A percentile compares a stretch with the other conserved stretches of the same genome.
Conservation (phyloP, 2,329 filamentous ascomycete genomes). For the Fusarium sp. region DNA sequence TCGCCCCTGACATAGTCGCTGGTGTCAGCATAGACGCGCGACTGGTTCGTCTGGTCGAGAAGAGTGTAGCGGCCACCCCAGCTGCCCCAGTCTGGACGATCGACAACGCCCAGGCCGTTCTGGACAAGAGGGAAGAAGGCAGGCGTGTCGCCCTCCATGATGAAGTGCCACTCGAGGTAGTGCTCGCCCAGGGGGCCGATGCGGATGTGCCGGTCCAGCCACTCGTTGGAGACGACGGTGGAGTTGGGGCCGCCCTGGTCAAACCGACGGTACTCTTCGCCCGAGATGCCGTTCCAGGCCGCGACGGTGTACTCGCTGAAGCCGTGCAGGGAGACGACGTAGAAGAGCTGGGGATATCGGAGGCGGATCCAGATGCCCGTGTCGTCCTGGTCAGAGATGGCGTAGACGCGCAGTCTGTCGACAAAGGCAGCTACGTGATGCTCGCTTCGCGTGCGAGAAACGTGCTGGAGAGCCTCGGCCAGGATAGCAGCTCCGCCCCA, state of each 20-base stretch:
- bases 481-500: conserved; percentile 64
- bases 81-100: conserved; percentile 21
- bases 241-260: conserved; percentile 16
- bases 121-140: conserved; percentile 1
- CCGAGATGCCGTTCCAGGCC: conserved; percentile 62
- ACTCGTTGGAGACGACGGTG: conserved; percentile 2
- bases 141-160: conserved; percentile 25
- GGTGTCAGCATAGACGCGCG: conserved; percentile 5
- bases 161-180: conserved; percentile 8
- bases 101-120: conserved; percentile 7
- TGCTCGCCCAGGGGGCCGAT: conserved; percentile 13
- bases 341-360: conserved; percentile 62
- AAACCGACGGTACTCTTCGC: conserved; percentile 17
- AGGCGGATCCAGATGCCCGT: conserved; percentile 63
- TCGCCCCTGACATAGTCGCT: conserved; percentile 5
- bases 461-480: conserved; percentile 56
- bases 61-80: conserved; percentile 23
- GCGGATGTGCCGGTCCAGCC: conserved; percentile 7
- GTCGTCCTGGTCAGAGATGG: conserved; percentile 68
- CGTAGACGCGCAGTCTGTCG: conserved; percentile 58
- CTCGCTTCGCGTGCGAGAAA: conserved; percentile 36
- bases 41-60: neutral
- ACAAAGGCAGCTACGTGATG: conserved; percentile 50
- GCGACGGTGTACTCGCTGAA: conserved; percentile 64
- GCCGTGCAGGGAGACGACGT: conserved; percentile 62